Evolutionary conservation across 2,329 filamentous ascomycete species (phyloP), one percentile per base, ranked within the genome.

Genomic region (Pseudocercospora macadamiae): DNA sequence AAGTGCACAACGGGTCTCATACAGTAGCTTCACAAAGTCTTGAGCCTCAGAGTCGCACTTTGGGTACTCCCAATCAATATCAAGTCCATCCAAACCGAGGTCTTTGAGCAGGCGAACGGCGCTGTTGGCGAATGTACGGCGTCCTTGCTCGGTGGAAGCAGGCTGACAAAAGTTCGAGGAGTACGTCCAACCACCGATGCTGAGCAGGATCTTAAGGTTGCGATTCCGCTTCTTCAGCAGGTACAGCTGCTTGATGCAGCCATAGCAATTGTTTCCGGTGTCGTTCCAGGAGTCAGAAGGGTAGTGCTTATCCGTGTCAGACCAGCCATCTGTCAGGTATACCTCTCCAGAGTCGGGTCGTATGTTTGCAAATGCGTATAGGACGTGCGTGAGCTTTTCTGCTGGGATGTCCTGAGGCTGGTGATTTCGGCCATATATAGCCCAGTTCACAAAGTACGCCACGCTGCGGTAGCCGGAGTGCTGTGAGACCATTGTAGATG

Each of bases 351-450:
- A 86, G 2, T 93, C 90, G 2, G 87, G 82, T 3, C 85, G 83
- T 59, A 96, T 85, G 72, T 97, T 96, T 70, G 91, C 93, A 76
- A 97, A 97, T 14, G 93, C 83, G 69, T 97, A 97, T 14, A 97
- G 85, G 3, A 97, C 77, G 71, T 97, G 93, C 0, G 93, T 97
- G 39, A 97, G 83, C 56, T 90, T 89, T 55, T 92, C 84, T 3
- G 83, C 86, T 0, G 90, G 90, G 4, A 97, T 83, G 71, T 96
- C 86, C 71, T 96, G 89, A 0, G 93, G 92, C n/a, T 87, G 83
- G 72, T 95, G 89, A 68, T 93, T 89, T 55, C 68, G 76, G 73
- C 76, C 76, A 75, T 69, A 69, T 53, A 72, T 73, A 3, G 66
- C 70, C 71, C 71, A 73, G 28, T 73, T 71, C 49, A 72, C 70